These are phyloP conservation scores for Phytophthora megakarya DNA, from an alignment of 352 stramenopile genomes.

Conservation along the genomic window DNA sequence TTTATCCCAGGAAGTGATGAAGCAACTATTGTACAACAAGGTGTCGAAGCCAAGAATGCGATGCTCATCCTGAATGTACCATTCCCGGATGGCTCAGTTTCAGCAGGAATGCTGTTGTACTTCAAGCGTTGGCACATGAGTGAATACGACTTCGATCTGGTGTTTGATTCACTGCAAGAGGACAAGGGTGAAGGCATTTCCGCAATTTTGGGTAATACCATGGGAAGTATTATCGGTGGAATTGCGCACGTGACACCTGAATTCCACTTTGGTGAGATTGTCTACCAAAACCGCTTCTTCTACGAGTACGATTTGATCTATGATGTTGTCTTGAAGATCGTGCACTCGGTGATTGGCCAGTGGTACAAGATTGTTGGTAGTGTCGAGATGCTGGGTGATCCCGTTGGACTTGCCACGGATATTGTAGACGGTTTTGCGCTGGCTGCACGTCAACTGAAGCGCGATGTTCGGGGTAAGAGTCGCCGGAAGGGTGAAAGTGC, in stretches of 20 bases:
- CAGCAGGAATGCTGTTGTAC: slow-evolving; percentile 75
- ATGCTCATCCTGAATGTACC: slow-evolving; percentile 57
- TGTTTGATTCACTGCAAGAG: slow-evolving; percentile 86
- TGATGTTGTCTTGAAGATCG: slow-evolving; percentile 74
- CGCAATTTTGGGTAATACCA: slow-evolving; percentile 75
- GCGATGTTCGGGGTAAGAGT: slow-evolving; percentile 78
- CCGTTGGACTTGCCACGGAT: slow-evolving; percentile 81
- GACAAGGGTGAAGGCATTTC: slow-evolving; percentile 81
- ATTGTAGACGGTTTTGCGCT: slow-evolving; percentile 87
- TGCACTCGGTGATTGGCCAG: slow-evolving; percentile 75
- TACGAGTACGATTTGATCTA: slow-evolving; percentile 86
- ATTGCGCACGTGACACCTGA: slow-evolving; percentile 87
- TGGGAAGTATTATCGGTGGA: slow-evolving; percentile 87
- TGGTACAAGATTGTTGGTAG: slow-evolving; percentile 92
- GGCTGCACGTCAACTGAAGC: slow-evolving; percentile 79
- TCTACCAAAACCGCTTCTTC: slow-evolving; percentile 82
- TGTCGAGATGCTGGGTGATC: slow-evolving; percentile 84
- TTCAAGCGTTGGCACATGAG: slow-evolving; percentile 82
- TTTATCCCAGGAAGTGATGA: slow-evolving; percentile 78
- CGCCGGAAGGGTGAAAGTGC: slow-evolving; percentile 82
- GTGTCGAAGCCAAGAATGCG: slow-evolving; percentile 64
- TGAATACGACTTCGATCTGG: slow-evolving; percentile 73
- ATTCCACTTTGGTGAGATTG: slow-evolving; percentile 77
- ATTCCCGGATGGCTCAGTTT: slow-evolving; percentile 53
- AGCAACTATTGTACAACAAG: slow-evolving; percentile 61